Evolutionary conservation across 208 protist species (phyloP).

Genomic region (Trypanosoma cruzi): DNA sequence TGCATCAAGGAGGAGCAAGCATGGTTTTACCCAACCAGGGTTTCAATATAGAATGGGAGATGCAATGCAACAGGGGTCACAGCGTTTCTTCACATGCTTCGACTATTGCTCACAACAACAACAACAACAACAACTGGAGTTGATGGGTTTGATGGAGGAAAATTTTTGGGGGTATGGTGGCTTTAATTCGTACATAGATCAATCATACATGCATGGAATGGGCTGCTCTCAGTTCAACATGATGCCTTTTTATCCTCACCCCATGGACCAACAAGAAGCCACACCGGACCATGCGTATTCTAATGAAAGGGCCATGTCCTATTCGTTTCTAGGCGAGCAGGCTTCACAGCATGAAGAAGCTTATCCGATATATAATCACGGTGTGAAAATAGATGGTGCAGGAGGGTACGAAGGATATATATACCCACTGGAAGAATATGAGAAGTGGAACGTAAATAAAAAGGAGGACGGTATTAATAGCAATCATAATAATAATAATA

Average conservation of each 20-base stretch:
- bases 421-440: not conserved
- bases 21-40: not conserved
- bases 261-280: not conserved
- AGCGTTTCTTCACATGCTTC: not conserved
- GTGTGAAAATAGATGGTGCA: not conserved
- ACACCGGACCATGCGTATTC: not conserved
- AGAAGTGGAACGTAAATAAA: not conserved
- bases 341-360: not conserved
- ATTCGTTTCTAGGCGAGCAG: not conserved
- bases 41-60: not conserved
- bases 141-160: not conserved
- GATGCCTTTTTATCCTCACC: not conserved
- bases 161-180: conserved; percentile 6
- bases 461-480: not conserved
- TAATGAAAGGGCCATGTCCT: not conserved
- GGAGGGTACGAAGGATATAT: not conserved
- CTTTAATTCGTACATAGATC: not conserved
- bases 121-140: conserved; percentile 6
- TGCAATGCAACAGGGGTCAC: not conserved
- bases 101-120: conserved; percentile 1
- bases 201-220: not conserved
- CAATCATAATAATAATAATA: not conserved
- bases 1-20: not conserved
- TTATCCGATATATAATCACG: not conserved
- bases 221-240: not conserved